Percentiles rank a stretch among this genome's conserved stretches.
Evolutionary conservation across 2,329 filamentous ascomycete genomes (phyloP).

Genomic region (Ustulina deusta): DNA sequence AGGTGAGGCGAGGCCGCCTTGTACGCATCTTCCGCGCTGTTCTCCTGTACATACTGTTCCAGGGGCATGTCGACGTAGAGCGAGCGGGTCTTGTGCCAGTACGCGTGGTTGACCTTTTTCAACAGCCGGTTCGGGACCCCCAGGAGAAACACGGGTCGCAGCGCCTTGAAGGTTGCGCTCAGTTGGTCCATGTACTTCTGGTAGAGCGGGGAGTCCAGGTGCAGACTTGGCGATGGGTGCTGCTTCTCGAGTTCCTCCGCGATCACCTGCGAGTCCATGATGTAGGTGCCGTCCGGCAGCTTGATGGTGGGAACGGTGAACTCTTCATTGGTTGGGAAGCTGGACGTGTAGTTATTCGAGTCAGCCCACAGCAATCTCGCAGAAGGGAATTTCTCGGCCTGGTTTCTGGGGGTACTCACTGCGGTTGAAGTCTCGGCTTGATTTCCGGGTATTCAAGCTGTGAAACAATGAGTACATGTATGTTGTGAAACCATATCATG

Average conservation of each 20-base stretch:
- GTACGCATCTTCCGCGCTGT: constrained; percentile 65
- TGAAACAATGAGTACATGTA: constrained; percentile 9
- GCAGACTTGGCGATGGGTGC: constrained; percentile 69
- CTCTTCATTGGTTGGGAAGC: constrained; percentile 56
- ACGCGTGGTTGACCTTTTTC: constrained; percentile 61
- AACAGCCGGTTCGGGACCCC: constrained; percentile 65
- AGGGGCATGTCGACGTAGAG: constrained; percentile 64
- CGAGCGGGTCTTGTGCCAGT: constrained; percentile 67
- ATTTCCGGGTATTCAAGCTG: constrained; percentile 75
- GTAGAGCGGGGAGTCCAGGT: constrained; percentile 66
- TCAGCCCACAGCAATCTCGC: neutral
- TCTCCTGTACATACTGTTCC: constrained; percentile 59
- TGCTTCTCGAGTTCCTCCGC: constrained; percentile 67
- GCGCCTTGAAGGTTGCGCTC: constrained; percentile 44
- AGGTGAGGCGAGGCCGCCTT: constrained; percentile 53
- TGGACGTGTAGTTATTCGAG: constrained; percentile 27
- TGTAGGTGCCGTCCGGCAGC: constrained; percentile 63
- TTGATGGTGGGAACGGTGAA: constrained; percentile 53
- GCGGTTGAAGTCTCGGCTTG: constrained; percentile 63
- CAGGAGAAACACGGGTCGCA: constrained; percentile 60
- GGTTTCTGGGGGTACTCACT: constrained; percentile 55
- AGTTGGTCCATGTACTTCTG: constrained; percentile 59
- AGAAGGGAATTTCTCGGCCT: constrained; percentile 8
- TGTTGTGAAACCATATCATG: neutral
- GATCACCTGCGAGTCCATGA: constrained; percentile 75